These are phyloP conservation scores for Drechslerella coelobrocha DNA, from an alignment of 2,329 filamentous ascomycete species.

Conservation along the genomic window DNA sequence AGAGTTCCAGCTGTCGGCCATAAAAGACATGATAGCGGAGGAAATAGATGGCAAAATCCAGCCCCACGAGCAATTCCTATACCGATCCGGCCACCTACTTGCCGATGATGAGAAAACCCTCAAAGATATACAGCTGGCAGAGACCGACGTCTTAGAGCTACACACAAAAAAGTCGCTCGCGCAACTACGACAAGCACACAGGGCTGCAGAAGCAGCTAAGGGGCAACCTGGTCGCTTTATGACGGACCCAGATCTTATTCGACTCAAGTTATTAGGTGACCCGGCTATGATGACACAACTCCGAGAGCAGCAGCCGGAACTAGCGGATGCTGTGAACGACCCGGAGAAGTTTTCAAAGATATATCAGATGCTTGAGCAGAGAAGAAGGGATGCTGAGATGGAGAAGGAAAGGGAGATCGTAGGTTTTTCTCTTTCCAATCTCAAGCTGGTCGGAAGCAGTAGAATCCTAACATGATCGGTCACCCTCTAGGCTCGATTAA, in stretches of 20 bases:
- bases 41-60: slow-evolving; percentile 75
- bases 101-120: slow-evolving; percentile 80
- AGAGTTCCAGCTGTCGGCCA: slow-evolving; percentile 80
- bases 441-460: too few species aligned
- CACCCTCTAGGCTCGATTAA: slow-evolving; percentile 65
- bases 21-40: slow-evolving; percentile 86
- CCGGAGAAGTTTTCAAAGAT: slow-evolving; percentile 76
- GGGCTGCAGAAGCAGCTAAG: slow-evolving; percentile 55
- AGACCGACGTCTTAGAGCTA: slow-evolving; percentile 91
- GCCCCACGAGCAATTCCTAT: slow-evolving; percentile 75
- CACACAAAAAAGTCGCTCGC: slow-evolving; percentile 68
- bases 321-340: slow-evolving; percentile 78
- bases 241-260: slow-evolving; percentile 79
- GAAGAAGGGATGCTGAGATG: slow-evolving; percentile 74
- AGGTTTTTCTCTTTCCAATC: slow-evolving; percentile 8
- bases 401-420: slow-evolving; percentile 80
- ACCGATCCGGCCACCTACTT: slow-evolving; percentile 85
- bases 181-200: slow-evolving; percentile 58
- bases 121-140: slow-evolving; percentile 77
- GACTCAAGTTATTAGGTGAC: slow-evolving; percentile 81
- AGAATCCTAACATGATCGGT: background rate
- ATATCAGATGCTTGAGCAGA: slow-evolving; percentile 71
- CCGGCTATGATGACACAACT: slow-evolving; percentile 75
- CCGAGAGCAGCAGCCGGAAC: slow-evolving; percentile 73
- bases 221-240: slow-evolving; percentile 55